These are phyloP conservation scores for peach (Prunus persica) DNA, from an alignment of 306 rosid species.

Conservation along the genomic window DNA sequence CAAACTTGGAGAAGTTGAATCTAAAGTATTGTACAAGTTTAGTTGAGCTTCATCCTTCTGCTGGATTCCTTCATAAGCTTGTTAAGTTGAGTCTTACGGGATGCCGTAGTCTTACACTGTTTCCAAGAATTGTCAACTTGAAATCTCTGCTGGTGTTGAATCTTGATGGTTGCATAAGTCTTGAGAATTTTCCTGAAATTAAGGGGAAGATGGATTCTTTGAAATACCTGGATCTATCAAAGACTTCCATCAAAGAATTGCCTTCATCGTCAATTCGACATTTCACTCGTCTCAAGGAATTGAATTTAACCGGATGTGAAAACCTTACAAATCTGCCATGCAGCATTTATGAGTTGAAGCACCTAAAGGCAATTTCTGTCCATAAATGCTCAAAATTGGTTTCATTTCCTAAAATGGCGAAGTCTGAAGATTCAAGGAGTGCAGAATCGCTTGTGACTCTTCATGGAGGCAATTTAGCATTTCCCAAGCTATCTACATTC, in stretches of 20 bases:
- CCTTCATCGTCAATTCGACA: neutral
- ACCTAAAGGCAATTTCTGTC: neutral
- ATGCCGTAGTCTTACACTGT: no score
- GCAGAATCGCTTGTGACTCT: neutral
- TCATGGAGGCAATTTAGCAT: neutral
- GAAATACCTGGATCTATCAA: neutral
- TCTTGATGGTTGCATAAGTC: rapidly evolving
- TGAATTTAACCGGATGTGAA: neutral
- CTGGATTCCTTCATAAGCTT: no score
- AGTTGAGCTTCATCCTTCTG: no score
- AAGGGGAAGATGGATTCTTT: neutral
- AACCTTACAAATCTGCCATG: neutral
- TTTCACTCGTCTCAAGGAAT: neutral
- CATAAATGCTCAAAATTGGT: neutral
- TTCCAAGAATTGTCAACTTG: no score
- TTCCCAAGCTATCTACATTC: neutral
- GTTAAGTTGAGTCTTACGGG: no score
- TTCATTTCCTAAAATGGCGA: neutral
- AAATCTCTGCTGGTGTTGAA: neutral
- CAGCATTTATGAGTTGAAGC: neutral
- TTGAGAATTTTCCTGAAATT: neutral
- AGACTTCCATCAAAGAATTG: neutral
- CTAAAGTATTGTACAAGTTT: no score
- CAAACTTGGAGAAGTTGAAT: no score
- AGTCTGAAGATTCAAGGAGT: neutral